Percentiles rank a stretch among this genome's conserved stretches.
Evolutionary conservation across 140 eudicot species (phyloP).

Genomic region (Stevia rebaudiana): DNA sequence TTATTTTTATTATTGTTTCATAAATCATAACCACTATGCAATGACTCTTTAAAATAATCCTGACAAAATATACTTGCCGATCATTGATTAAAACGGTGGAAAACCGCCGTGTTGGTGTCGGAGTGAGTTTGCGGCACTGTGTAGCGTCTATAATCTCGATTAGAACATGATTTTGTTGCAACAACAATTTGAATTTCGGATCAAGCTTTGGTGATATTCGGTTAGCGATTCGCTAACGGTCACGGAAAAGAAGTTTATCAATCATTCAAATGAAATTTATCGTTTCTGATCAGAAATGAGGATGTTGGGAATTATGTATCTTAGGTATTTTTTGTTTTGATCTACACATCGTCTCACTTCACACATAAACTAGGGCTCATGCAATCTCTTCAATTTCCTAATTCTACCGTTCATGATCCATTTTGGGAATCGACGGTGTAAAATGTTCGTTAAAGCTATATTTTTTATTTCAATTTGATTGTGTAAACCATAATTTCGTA

Average conservation of each 20-base stretch:
- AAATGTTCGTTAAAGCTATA: not conserved
- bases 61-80: too few relatives aligned
- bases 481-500: too few relatives aligned
- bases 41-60: too few relatives aligned
- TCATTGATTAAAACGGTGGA: too few relatives aligned
- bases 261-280: not conserved
- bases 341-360: not conserved
- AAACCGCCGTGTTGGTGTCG: not conserved
- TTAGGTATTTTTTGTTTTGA: slow-evolving; percentile 2
- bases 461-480: not conserved
- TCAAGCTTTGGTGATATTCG: not conserved
- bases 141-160: not conserved
- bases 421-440: not conserved
- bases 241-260: not conserved
- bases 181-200: not conserved
- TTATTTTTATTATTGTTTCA: too few relatives aligned
- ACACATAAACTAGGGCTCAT: not conserved
- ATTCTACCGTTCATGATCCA: not conserved
- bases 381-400: not conserved
- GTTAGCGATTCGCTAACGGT: not conserved
- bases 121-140: not conserved
- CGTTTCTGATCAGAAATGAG: not conserved
- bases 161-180: too few relatives aligned
- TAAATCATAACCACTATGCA: too few relatives aligned
- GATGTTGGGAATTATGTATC: not conserved